Evolutionary conservation across 805 yeast species (phyloP).

Genomic region (Schwanniomyces occidentalis): DNA sequence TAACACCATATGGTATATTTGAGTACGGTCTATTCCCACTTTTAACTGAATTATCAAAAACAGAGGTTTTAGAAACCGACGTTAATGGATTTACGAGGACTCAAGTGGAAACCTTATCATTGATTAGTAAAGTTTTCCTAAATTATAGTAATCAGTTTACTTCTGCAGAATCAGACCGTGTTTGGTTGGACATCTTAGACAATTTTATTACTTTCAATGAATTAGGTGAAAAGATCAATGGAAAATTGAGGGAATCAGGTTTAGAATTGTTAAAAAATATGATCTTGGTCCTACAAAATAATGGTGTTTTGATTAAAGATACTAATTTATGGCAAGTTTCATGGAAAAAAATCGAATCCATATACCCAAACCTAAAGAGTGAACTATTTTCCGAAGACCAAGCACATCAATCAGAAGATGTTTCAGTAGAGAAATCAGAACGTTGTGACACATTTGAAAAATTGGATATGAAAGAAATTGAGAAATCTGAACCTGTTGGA

Average conservation of each 20-base stretch:
- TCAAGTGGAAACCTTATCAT: conserved; percentile 63
- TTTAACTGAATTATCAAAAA: conserved; percentile 62
- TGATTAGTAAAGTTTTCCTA: conserved; percentile 59
- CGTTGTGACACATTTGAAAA: too few relatives aligned
- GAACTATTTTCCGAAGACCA: too few relatives aligned
- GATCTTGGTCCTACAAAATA: conserved; percentile 37
- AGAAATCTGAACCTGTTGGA: too few relatives aligned
- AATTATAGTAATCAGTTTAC: conserved; percentile 29
- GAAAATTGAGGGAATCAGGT: conserved; percentile 30
- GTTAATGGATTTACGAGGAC: conserved; percentile 62
- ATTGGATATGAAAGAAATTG: too few relatives aligned
- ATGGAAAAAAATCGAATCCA: conserved; percentile 29
- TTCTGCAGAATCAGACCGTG: conserved; percentile 19
- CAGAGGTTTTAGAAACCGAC: conserved; percentile 61
- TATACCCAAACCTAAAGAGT: conserved; percentile 29
- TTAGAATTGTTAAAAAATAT: conserved; percentile 42
- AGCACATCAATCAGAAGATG: too few relatives aligned
- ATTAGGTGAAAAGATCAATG: conserved; percentile 16
- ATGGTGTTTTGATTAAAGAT: conserved; percentile 22
- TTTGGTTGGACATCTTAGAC: conserved; percentile 40
- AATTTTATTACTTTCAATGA: conserved; percentile 28
- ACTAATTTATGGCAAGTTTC: conserved; percentile 31
- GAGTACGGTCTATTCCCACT: conserved; percentile 77
- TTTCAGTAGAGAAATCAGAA: too few relatives aligned
- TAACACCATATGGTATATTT: conserved; percentile 57